phyloP scores from a whole-genome alignment of 139 green algal genomes.

The Coelastrella sp. region DNA sequence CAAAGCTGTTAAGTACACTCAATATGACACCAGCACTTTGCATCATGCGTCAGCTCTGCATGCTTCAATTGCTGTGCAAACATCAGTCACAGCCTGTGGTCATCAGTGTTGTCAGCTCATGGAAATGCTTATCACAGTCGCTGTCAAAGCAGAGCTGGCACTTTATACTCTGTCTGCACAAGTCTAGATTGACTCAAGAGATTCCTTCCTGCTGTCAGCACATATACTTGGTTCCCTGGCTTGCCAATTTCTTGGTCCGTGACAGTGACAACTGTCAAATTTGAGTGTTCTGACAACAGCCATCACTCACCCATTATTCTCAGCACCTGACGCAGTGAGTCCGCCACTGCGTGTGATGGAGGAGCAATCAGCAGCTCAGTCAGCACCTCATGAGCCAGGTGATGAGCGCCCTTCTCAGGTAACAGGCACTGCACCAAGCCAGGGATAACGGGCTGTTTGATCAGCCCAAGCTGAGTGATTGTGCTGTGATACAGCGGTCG shows the following conservation, averaged over 20 bases:
- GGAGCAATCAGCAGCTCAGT: not conserved
- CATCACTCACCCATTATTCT: not conserved
- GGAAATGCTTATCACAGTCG: not conserved
- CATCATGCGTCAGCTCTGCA: too few relatives aligned
- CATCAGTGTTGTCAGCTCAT: not conserved
- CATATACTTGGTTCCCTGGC: not conserved
- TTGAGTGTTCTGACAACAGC: not conserved
- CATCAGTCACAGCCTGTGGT: not conserved
- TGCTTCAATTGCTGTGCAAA: too few relatives aligned
- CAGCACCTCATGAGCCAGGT: not conserved
- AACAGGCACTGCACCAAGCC: not conserved
- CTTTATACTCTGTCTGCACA: not conserved
- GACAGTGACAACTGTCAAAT: not conserved
- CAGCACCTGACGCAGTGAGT: not conserved
- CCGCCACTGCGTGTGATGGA: not conserved
- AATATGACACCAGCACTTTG: too few relatives aligned
- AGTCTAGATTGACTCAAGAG: not conserved
- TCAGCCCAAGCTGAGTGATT: conserved; percentile 47
- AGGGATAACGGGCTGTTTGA: not conserved
- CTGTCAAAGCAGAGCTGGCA: not conserved
- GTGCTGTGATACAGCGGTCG: conserved; percentile 35
- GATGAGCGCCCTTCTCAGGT: not conserved
- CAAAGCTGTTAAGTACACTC: too few relatives aligned
- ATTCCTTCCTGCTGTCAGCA: too few relatives aligned
- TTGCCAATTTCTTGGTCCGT: not conserved